Conservation (phyloP, 2,329 filamentous ascomycete species). For the Hypoxylon sp. region DNA sequence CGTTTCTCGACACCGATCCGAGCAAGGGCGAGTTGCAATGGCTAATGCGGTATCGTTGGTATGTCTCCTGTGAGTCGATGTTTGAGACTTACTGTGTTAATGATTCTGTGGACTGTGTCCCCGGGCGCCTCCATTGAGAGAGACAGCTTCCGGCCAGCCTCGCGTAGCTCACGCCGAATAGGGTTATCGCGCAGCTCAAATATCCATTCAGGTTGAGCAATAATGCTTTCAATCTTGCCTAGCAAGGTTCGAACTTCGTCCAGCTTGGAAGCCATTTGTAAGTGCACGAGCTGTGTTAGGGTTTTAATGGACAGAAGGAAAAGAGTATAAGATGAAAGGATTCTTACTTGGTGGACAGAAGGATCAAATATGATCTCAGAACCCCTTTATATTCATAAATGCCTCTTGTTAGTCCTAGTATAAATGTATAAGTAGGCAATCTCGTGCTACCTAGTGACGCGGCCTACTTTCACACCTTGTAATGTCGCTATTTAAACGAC, state of each 20-base stretch:
- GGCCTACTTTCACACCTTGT: too few species aligned
- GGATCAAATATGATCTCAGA: too few species aligned
- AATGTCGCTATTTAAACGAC: too few species aligned
- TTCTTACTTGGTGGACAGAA: too few species aligned
- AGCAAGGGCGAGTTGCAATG: background rate
- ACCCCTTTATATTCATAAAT: too few species aligned
- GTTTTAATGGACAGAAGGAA: too few species aligned
- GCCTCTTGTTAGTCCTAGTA: too few species aligned
- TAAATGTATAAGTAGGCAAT: too few species aligned
- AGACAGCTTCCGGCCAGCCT: background rate
- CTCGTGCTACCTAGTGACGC: too few species aligned
- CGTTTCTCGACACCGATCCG: background rate
- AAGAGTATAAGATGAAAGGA: too few species aligned
- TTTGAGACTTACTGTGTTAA: background rate
- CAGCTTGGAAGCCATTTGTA: background rate
- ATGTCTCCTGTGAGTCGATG: background rate
- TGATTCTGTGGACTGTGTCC: conserved; percentile 1
- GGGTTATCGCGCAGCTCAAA: background rate
- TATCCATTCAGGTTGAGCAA: background rate
- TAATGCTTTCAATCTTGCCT: background rate
- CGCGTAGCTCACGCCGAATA: background rate
- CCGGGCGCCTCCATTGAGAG: background rate
- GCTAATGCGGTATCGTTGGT: background rate
- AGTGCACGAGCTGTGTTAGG: background rate
- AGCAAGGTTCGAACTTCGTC: background rate